A percentile compares a stretch with the other conserved stretches of the same genome.
These are phyloP conservation scores for Lepiota brunneoincarnata DNA, from an alignment of 768 basidiomycete species.

Conservation along the genomic window DNA sequence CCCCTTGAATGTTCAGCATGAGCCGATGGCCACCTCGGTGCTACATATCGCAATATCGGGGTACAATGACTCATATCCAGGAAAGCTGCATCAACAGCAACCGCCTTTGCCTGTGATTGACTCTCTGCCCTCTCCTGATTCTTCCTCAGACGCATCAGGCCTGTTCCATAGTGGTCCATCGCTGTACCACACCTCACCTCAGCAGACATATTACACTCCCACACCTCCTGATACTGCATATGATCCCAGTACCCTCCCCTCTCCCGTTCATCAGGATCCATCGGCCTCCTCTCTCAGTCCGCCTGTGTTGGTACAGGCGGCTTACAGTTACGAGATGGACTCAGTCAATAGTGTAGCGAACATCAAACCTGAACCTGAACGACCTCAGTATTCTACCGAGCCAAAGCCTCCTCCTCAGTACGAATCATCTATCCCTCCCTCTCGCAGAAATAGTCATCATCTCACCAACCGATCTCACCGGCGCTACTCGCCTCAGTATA, in stretches of 20 bases:
- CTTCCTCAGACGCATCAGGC: constrained; percentile 3
- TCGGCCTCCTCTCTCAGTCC: constrained; percentile 1
- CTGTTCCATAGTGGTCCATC: neutral
- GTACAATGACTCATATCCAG: neutral
- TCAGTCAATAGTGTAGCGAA: too few species aligned
- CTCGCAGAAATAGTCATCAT: constrained; percentile 2
- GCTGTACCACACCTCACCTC: neutral
- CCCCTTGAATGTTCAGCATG: too few species aligned
- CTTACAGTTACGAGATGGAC: neutral
- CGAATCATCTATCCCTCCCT: neutral
- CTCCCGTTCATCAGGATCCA: neutral
- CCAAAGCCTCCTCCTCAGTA: neutral
- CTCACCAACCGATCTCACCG: neutral
- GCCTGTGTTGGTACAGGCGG: neutral
- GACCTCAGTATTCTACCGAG: neutral
- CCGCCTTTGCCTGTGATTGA: constrained; percentile 4
- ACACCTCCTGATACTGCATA: neutral
- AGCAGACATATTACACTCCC: neutral
- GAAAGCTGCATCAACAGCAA: neutral
- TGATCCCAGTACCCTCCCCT: neutral
- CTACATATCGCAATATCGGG: neutral
- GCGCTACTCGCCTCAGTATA: constrained; percentile 1
- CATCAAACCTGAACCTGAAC: neutral
- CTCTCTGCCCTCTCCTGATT: neutral
- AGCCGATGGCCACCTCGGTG: too few species aligned